These are phyloP conservation scores for Ogataea allantospora DNA, from an alignment of 805 yeast genomes.

Conservation along the genomic window DNA sequence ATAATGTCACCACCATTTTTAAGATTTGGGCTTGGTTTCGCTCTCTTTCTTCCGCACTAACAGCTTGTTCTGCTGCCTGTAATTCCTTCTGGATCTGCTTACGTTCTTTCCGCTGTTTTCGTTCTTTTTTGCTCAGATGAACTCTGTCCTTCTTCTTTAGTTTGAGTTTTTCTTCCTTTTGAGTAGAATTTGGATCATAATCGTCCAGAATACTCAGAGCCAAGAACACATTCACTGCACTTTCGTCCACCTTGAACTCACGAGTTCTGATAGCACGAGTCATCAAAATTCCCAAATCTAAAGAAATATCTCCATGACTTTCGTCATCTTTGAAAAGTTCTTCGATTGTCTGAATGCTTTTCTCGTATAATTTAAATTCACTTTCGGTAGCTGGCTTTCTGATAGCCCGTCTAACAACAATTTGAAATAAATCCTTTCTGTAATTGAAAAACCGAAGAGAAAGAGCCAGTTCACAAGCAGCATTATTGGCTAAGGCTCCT, in stretches of 20 bases:
- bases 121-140: constrained; percentile 86
- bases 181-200: constrained; percentile 64
- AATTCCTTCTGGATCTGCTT: constrained; percentile 87
- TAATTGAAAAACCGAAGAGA: constrained; percentile 78
- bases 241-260: constrained; percentile 78
- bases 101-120: constrained; percentile 82
- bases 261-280: constrained; percentile 71
- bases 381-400: constrained; percentile 51
- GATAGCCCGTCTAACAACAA: constrained; percentile 65
- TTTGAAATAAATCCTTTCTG: constrained; percentile 67
- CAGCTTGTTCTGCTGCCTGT: constrained; percentile 80
- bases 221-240: constrained; percentile 69
- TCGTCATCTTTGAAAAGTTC: constrained; percentile 71
- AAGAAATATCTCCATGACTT: constrained; percentile 74
- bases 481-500: constrained; percentile 64
- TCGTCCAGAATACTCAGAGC: constrained; percentile 66
- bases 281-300: constrained; percentile 67
- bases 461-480: constrained; percentile 74
- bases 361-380: constrained; percentile 50
- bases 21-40: constrained; percentile 80
- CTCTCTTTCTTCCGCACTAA: constrained; percentile 85
- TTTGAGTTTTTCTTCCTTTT: constrained; percentile 47
- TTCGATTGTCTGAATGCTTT: constrained; percentile 65
- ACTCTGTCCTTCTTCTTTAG: constrained; percentile 83
- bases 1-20: constrained; percentile 66